Conservation (phyloP, 2,329 filamentous ascomycete species). For the Pseudogymnoascus sp. region DNA sequence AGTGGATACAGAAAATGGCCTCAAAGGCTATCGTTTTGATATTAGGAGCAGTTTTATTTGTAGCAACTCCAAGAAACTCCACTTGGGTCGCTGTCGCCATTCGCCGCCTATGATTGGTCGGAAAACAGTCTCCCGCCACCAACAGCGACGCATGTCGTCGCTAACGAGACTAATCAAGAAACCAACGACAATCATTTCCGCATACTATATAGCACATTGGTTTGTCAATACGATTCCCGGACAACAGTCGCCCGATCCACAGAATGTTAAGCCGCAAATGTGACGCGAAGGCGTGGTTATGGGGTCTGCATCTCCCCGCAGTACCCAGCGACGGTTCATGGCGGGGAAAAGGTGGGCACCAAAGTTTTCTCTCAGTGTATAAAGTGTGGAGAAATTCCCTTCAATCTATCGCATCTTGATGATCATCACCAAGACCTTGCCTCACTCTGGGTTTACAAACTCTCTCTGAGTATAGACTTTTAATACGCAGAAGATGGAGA, state of each 20-base stretch:
- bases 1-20: neutral
- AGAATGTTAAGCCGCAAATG: neutral
- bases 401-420: neutral
- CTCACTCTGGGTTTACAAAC: neutral
- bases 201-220: neutral
- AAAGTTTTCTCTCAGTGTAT: neutral
- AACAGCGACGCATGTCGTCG: neutral
- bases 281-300: neutral
- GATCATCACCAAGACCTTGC: neutral
- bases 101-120: neutral
- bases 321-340: neutral
- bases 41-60: neutral
- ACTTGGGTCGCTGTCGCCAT: neutral
- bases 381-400: constrained; percentile 3
- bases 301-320: neutral
- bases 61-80: neutral
- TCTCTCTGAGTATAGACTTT: neutral
- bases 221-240: neutral
- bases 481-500: neutral
- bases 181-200: neutral
- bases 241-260: constrained; percentile 6
- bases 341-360: constrained; percentile 2
- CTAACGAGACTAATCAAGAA: neutral
- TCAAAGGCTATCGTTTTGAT: neutral
- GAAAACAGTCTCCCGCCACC: neutral